Evolutionary conservation across 2,329 filamentous ascomycete genomes (phyloP), one percentile per base, ranked within the genome.

Genomic region (Arachnomyces sp.): DNA sequence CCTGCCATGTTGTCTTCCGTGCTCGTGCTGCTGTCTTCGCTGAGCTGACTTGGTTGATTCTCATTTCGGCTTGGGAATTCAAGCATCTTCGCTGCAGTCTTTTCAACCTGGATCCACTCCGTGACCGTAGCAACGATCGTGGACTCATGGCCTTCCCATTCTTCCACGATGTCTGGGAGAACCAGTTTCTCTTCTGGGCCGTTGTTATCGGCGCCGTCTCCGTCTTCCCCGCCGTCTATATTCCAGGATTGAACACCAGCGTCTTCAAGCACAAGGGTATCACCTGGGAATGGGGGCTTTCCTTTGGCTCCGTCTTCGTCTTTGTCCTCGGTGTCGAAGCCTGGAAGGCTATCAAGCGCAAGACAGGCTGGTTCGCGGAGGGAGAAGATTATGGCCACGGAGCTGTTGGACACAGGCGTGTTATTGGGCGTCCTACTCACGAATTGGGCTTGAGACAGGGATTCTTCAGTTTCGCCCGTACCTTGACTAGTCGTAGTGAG

Each of bases 231-330:
- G 57, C 69, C 28, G 54, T 74, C 14, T 81, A 81, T 50, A 77
- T 81, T 38, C 76, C 76, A 0, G 73, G 71, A 16, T 65, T 81
- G 45, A 80, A 75, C 59, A 68, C 63, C 7, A 59, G 64, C 1
- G 76, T 80, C 6, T 80, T 80, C 63, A 74, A 76, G 58, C 77
- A 81, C 54, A 65, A 64, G 20, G 73, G 69, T 6, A 80, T 81
- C 42, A 66, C 60, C 20, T 81, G 76, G 77, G 77, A 80, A 55
- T 81, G 76, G 77, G 74, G 56, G 4, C 70, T 81, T 31, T 73
- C 79, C 3, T 74, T 80, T 43, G 56, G 76, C 34, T 67, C 62
- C 3, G 64, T 72, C 0, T 54, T 65, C 1, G 51, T 80, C 16
- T 81, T 80, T 65, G 76, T 81, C 48, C 53, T 61, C 0, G 76